Conservation (phyloP, 1,139 yeast genomes). For the Saccharomyces pastorianus region DNA sequence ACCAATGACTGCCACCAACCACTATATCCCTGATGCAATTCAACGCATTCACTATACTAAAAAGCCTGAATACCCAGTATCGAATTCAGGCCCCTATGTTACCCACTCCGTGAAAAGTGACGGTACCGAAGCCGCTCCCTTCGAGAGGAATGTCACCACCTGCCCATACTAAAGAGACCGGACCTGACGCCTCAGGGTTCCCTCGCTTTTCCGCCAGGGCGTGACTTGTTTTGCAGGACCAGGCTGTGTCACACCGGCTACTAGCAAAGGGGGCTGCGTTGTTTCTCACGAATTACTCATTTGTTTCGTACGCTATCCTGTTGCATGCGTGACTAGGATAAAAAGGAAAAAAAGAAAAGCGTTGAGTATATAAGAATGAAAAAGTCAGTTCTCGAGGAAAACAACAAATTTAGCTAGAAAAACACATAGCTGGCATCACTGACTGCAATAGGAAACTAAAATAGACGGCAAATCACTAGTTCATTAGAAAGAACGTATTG, state of each 20-base stretch:
- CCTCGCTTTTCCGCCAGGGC: not conserved
- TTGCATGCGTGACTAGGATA: not conserved
- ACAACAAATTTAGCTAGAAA: not conserved
- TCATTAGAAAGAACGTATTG: not conserved
- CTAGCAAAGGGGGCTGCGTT: not conserved
- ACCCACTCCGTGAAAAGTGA: not conserved
- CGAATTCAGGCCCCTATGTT: not conserved
- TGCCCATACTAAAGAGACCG: not conserved
- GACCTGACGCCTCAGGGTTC: not conserved
- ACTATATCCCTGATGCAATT: too few species aligned
- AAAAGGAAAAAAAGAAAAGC: not conserved
- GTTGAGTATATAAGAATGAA: not conserved
- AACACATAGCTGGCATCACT: not conserved
- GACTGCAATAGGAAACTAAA: not conserved
- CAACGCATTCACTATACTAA: not conserved
- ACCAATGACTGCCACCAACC: too few species aligned
- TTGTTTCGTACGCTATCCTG: not conserved
- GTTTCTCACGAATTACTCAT: not conserved
- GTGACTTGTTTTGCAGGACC: not conserved
- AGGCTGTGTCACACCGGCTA: not conserved
- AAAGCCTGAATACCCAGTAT: not conserved
- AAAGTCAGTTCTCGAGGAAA: conserved; percentile 1
- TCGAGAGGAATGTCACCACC: not conserved
- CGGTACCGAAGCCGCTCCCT: not conserved
- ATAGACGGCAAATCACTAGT: not conserved